A percentile compares a stretch with the other conserved stretches of the same genome.
Evolutionary conservation across 805 yeast species (phyloP).

Genomic region (Zygoascus biomembranicola): DNA sequence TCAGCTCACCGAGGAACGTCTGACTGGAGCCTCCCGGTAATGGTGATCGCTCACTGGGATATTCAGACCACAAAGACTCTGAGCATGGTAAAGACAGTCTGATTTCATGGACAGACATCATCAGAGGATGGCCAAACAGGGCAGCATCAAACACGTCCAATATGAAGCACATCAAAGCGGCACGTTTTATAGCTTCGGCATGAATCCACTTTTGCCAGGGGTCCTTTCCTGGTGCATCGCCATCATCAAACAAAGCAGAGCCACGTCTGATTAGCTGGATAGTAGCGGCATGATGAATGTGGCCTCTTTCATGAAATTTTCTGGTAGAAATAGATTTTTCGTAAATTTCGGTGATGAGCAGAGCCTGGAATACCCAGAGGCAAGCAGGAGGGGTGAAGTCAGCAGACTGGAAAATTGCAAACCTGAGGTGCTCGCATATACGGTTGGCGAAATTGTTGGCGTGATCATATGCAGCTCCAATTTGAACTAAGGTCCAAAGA

Average conservation of each 20-base stretch:
- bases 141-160: slow-evolving; percentile 73
- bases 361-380: slow-evolving; percentile 68
- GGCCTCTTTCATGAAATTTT: slow-evolving; percentile 70
- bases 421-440: slow-evolving; percentile 55
- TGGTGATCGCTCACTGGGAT: slow-evolving; percentile 19
- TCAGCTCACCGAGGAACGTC: slow-evolving; percentile 50
- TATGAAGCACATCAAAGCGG: slow-evolving; percentile 74
- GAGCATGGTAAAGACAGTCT: slow-evolving; percentile 56
- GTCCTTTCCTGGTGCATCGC: slow-evolving; percentile 14
- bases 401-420: slow-evolving; percentile 58
- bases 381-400: slow-evolving; percentile 71
- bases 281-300: slow-evolving; percentile 80
- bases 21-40: slow-evolving; percentile 11
- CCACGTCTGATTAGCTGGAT: slow-evolving; percentile 70
- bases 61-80: slow-evolving; percentile 48
- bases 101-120: slow-evolving; percentile 51
- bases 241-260: slow-evolving; percentile 43
- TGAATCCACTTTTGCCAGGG: slow-evolving; percentile 68
- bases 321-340: slow-evolving; percentile 69
- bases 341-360: slow-evolving; percentile 65
- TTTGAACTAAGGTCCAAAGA: slow-evolving; percentile 44
- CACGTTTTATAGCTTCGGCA: slow-evolving; percentile 66
- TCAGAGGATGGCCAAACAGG: slow-evolving; percentile 63
- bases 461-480: slow-evolving; percentile 43
- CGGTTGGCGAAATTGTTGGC: slow-evolving; percentile 33